Base-by-base conservation (phyloP, 1,284 basidiomycete genomes). In the Pseudomicrostroma phylloplanum region DNA sequence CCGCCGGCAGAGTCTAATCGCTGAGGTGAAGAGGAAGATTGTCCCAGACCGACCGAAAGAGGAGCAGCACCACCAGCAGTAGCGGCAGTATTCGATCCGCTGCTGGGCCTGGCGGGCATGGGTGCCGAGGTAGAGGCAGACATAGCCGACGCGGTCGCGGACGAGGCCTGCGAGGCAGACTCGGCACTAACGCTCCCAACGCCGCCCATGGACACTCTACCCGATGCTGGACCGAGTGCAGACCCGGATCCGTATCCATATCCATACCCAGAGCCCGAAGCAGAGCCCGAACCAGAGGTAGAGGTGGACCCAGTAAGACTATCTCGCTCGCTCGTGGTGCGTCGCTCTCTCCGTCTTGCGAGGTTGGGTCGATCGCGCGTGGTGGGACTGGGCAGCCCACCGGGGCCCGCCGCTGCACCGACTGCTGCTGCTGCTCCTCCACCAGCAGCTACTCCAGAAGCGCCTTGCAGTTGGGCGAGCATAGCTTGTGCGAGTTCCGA, bases 391-490 rank as follows among this genome's bases (percentile, higher is more conserved):
- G n/a, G 53, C 6, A 17, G 25, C 11, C 26, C 48, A 1, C 55
- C 30, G 9, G 9, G 48, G n/a, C 49, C 51, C 40, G 55, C 51
- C 53, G 42, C 42, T n/a, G 17, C 46, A 6, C 46, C 46, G 4
- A 7, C 12, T 7, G n/a, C 12, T 48, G 4, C 46, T 0, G 9
- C 13, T 19, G 21, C 49, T n/a, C 11, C 39, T 17, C 17, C 43
- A 11, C 46, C 46, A 6, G 9, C 13, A 36, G 21, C 49, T n/a
- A 11, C 39, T 17, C 17, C 43, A 11, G 1, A 46, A 30, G 64
- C 65, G n/a, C 73, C 73, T 58, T 77, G 74, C 49, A 77, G 58
- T 61, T 69, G 68, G 26, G 73, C 73, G 25, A 77, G 66, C 74
- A 77, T 77, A 9, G 69, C 72, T 11, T 72, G 72, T 1, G 74